Conservation (phyloP, 805 yeast genomes). For the Myxozyma sirexii region DNA sequence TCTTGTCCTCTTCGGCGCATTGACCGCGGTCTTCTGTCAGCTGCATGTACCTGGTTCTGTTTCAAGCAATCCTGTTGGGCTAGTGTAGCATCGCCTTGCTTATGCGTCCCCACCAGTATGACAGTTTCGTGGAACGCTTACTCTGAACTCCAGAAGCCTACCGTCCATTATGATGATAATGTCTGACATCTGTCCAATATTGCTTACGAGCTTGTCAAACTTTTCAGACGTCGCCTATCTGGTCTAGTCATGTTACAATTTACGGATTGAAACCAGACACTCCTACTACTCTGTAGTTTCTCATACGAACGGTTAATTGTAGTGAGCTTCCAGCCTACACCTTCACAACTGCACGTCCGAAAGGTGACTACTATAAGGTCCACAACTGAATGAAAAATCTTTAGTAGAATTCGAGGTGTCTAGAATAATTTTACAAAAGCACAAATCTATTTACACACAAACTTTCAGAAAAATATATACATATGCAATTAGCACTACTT, state of each 20-base stretch:
- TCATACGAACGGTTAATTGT: conserved; percentile 31
- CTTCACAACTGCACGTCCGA: conserved; percentile 31
- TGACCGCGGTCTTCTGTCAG: conserved; percentile 14
- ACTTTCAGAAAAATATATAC: no score
- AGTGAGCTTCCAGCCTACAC: conserved; percentile 20
- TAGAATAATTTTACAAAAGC: no score
- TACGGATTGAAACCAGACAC: conserved; percentile 38
- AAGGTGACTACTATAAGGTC: conserved; percentile 34
- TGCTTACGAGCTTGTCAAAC: conserved; percentile 33
- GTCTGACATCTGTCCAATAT: conserved; percentile 22
- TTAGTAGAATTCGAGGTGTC: no score
- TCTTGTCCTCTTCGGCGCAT: conserved; percentile 2
- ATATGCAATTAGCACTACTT: no score
- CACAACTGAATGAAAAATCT: no score
- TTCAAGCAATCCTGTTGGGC: conserved; percentile 22
- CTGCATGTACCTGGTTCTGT: conserved; percentile 25
- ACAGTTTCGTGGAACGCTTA: conserved; percentile 40
- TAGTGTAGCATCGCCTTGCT: conserved; percentile 36
- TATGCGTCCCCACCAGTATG: conserved; percentile 37
- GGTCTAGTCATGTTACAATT: conserved; percentile 39
- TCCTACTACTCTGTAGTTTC: conserved; percentile 39
- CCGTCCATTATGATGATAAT: conserved; percentile 37
- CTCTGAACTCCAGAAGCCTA: conserved; percentile 32
- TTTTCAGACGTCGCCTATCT: conserved; percentile 36
- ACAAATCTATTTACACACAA: no score